Base-by-base conservation (phyloP, 164 flowering plant genomes). In the Akebia trifoliata region DNA sequence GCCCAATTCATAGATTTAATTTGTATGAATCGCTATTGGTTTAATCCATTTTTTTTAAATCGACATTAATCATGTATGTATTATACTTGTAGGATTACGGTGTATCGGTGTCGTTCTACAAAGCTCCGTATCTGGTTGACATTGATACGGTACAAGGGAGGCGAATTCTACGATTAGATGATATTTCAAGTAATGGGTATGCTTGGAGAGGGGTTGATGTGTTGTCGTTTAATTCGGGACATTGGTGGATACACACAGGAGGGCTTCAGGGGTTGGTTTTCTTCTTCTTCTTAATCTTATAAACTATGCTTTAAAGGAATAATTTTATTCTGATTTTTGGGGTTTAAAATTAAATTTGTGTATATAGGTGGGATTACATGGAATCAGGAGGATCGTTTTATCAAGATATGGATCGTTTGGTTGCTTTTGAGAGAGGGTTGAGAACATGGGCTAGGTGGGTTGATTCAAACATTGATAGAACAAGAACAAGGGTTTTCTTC, bases 391-490 rank as follows among this genome's bases (percentile, higher is more conserved):
- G 93, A 10, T 50, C 59, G 11, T 52, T 66, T 21, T 83, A 79
- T 56, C 65, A 74, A 69, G 87, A 92, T 69, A 89, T 89, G 93
- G 87, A 92, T 56, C 74, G 87, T 0, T 49, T 78, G 72, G 73
- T 65, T 51, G 98, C 95, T 8, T 50, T 81, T 50, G 83, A 85
- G 36, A 81, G 59, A 61, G 98, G 82, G 10, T 56, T 92, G 29
- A 76, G 71, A 47, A 89, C 98, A 29, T 92, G 96, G 98, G 81
- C 91, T 1, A 66, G 64, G 49, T 92, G 96, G 93, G 82, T 82
- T 2, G 98, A 92, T 28, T 6, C 66, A 24, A 78, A 83, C 39
- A 36, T 91, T 46, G 87, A 92, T 65, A 56, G 15, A 18, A 64
- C 66, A 17, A 75, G 59, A 62, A 85, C 93, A 58, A 72, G 66